Evolutionary conservation across 441 rosid species (phyloP), one percentile per base, ranked within the genome.

Genomic region (Erodium moschatum): DNA sequence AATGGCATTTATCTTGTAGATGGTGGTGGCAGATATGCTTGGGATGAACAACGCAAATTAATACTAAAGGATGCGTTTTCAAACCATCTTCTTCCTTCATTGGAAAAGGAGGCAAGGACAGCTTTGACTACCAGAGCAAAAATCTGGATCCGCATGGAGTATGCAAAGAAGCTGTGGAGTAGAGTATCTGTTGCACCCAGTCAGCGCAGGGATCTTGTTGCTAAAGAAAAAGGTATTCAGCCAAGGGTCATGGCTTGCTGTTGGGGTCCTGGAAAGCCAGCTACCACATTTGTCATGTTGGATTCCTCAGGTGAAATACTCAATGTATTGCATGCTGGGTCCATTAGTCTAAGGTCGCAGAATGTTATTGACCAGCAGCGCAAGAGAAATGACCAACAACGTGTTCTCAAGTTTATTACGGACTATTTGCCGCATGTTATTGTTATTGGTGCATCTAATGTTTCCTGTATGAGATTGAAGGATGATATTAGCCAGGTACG

Each of bases 221-320:
- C 81, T 71, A 78, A 79, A n/a, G 97, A 91, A 68, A 86, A 74
- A 76, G 97, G 88, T 80, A 77, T 81, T 82, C 92, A n/a, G 97
- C 97, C 95, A 4, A 87, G 97, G 79, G 99, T 94, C 74, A 86
- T 94, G 97, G 97, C 97, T 54, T 91, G 97, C 80, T 91, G 97
- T 79, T 94, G 99, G 99, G 97, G 97, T 66, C 96, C 99, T 70
- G 97, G 97, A 70, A 90, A 87, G 68, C 97, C 99, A 16, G 90
- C 94, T 64, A 89, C 89, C 60, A 86, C 97, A 56, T 94, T 94
- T 83, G 97, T 87, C 62, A 88, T 94, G 99, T 70, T 94, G 69
- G 97, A 94, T 80, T 86, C 99, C 18, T 88, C 96, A 0, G 99
- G 99, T 67, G 96, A 88, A 85, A 87, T 94, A 79, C 85, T 94